Evolutionary conservation across 2,329 filamentous ascomycete species (phyloP), one percentile per base, ranked within the genome.

Genomic region (Nigrograna mackinnonii): DNA sequence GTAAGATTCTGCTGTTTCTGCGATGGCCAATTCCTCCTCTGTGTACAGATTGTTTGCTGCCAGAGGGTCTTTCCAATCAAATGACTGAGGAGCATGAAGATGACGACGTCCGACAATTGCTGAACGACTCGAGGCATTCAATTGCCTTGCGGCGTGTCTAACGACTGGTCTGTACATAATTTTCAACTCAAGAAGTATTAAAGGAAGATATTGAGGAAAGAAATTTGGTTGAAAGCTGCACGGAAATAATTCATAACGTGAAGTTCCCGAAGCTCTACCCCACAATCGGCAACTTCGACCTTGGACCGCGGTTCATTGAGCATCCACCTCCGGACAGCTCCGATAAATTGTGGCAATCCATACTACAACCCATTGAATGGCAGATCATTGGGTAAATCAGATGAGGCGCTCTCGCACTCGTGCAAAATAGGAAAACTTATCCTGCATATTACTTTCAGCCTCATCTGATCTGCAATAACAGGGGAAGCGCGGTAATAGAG

Each of bases 41-140:
- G 91, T 96, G 60, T 91, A 80, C 33, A 96, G 73, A 60, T 83
- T 86, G 59, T 83, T 84, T 24, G 85, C 78, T 19, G 79, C 80
- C 44, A 99, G 76, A 16, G 94, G 91, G 64, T 99, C 94, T 67
- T 94, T 82, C 92, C 94, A 99, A 68, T 95, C 84, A 68, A 96
- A 97, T 4, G 68, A 41, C 19, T 68, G 67, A 21, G 73, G 70
- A 22, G 74, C 59, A 47, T 69, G 70, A 13, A 70, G 60, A 60
- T 70, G 58, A 34, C 73, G 70, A 39, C 64, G 71, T 50, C 59
- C 61, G 46, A 59, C 44, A 40, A 46, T 43, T 50, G 58, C 59
- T 47, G 49, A 54, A 49, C 57, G 64, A 35, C 47, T 44, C 36
- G 55, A 35, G 43, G 55, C 36, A 34, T 39, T 60, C 48, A 68